A percentile compares a stretch with the other conserved stretches of the same genome.
These are phyloP conservation scores for Jimgerdemannia flammicorona DNA, from an alignment of 192 early-diverging fungal species.

Conservation along the genomic window DNA sequence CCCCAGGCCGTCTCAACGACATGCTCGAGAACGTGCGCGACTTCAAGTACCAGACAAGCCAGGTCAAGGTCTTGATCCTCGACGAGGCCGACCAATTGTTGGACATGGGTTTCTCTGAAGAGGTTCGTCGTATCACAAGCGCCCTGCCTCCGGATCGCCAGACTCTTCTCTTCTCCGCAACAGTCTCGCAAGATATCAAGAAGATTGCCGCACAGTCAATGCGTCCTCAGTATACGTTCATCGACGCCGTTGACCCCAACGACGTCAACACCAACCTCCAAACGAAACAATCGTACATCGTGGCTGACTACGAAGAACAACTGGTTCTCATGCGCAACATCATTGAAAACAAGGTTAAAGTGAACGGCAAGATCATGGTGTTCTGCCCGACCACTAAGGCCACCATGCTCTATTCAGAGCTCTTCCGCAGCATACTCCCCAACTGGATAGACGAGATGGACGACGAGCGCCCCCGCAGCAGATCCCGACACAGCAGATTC, in stretches of 20 bases:
- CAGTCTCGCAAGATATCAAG: constrained; percentile 68
- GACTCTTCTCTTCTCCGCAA: constrained; percentile 94
- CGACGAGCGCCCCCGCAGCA: not conserved
- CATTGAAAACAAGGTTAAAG: constrained; percentile 56
- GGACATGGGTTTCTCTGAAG: constrained; percentile 91
- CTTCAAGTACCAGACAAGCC: constrained; percentile 33
- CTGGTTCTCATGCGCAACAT: constrained; percentile 58
- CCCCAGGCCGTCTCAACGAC: constrained; percentile 90
- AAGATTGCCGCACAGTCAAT: constrained; percentile 65
- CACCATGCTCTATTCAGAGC: constrained; percentile 56
- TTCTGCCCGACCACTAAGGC: constrained; percentile 83
- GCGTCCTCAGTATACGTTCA: constrained; percentile 55
- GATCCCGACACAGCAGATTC: not conserved
- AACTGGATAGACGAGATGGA: not conserved
- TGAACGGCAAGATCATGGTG: constrained; percentile 80
- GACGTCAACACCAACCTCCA: constrained; percentile 79
- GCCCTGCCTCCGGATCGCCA: constrained; percentile 56
- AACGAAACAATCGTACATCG: constrained; percentile 75
- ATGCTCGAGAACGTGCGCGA: constrained; percentile 51
- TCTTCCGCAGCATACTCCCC: constrained; percentile 48
- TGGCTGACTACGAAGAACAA: constrained; percentile 60
- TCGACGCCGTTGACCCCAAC: constrained; percentile 84
- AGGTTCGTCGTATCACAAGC: constrained; percentile 68
- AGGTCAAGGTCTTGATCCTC: constrained; percentile 69
- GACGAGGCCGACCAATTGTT: constrained; percentile 96